Base-by-base conservation (phyloP, 2,329 filamentous ascomycete species). In the Ceratocystis cubensis region DNA sequence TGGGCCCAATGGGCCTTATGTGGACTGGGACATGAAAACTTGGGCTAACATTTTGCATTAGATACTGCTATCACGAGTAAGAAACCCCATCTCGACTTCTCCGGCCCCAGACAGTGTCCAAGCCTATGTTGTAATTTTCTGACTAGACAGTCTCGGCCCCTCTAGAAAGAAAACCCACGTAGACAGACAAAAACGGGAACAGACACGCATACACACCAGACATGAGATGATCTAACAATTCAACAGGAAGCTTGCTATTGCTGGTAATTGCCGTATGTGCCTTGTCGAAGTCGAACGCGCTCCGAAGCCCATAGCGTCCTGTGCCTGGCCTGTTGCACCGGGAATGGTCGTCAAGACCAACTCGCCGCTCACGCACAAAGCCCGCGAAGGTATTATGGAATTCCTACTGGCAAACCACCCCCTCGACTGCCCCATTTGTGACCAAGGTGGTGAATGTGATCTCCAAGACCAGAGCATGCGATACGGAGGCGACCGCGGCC, bases 271-370 rank as follows among this genome's bases (percentile, higher is more conserved):
- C 78, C 91, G 94, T 81, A 99, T 99, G 94, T 99, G 94, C 79
- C 81, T 99, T 74, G 94, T 99, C 74, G 94, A 99, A 81, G 94
- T 99, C 71, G 94, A 97, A 80, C 86, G 86, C 78, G 89, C 91
- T 69, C 94, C 94, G 68, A 99, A 99, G 80, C 94, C 94, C 69
- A 92, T 97, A 67, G 94, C 94, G 73, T 99, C 94, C 70, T 99
- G 94, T 78, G 94, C 94, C 72, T 99, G 94, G 94, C 94, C 94
- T 64, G 94, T 97, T 71, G 92, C 96, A 77, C 90, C 94, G 66
- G 94, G 94, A 69, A 99, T 99, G 94, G 91, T 96, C 64, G 94
- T 99, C 73, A 96, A 97, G 84, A 99, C 94, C 70, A 91, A 96
- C 78, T 96, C 94, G 67, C 90, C 93, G 56, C 84, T 97, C 70